Evolutionary conservation across 1,284 basidiomycete genomes (phyloP), one percentile per base, ranked within the genome.

Genomic region (Ustilago tritici): DNA sequence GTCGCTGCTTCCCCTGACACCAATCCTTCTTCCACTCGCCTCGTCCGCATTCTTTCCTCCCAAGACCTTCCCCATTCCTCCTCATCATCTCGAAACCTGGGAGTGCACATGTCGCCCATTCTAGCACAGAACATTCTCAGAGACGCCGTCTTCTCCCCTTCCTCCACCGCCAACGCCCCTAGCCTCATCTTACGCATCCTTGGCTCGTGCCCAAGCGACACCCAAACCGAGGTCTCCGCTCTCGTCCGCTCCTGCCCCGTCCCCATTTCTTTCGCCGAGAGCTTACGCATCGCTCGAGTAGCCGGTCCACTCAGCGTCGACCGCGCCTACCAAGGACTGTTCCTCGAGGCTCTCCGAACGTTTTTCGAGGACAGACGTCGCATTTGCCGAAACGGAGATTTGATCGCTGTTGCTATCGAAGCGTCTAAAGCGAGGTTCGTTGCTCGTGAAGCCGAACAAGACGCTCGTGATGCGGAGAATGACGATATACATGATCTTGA

Each of bases 251-350:
- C 65, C 3, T 71, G 79, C 41, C 82, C 83, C 3, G 72, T 84
- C 32, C 76, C 83, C 0, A 53, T 85, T 8, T 83, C 84, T 0
- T 79, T 81, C 35, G 84, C 83, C n/a, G 84, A 83, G 54, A 63
- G 68, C 8, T 54, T 98, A 36, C 93, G 92, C 1, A 88, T 99
- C 41, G 92, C 95, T 2, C 90, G 95, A 19, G 89, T 99, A 4
- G 92, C 94, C 0, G 94, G 94, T 0, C 91, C 94, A 0, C 87
- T 92, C 70, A 91, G 93, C 1, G 91, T 90, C 6, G 91, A 92
- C 84, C 92, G 92, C 64, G 87, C 88, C 38, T 93, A 93, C 81
- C 93, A 97, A 82, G 84, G 89, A 0, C 85, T 91, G 8, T 93
- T 93, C 84, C 86, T 95, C 14, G 88, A 88, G 14, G 91, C 91